Conservation (phyloP, 2,329 filamentous ascomycete species). For the Xylariales sp. region DNA sequence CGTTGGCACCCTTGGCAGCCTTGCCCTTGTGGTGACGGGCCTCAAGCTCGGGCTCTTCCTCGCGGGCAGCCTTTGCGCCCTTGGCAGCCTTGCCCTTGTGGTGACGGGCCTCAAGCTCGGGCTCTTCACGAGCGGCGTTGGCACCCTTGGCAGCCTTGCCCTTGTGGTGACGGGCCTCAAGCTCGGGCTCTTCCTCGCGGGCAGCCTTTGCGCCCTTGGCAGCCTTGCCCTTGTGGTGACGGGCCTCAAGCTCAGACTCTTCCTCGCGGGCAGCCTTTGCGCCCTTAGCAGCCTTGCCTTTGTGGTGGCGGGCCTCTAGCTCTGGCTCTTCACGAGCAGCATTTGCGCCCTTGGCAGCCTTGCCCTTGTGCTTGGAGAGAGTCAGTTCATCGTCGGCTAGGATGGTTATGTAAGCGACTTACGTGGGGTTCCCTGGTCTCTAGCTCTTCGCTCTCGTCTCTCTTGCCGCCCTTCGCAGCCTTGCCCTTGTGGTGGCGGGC, state of each 20-base stretch:
- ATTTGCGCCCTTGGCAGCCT: constrained; percentile 7
- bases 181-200: constrained; percentile 5
- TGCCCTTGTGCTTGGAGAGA: constrained; percentile 7
- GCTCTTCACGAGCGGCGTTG: constrained; percentile 1
- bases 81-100: constrained; percentile 15
- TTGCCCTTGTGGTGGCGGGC: constrained; percentile 16
- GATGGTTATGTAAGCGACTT: no score
- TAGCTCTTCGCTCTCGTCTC: constrained; percentile 3
- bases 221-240: constrained; percentile 16
- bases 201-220: background rate
- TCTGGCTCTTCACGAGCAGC: background rate
- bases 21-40: constrained; percentile 9
- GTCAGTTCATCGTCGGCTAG: no score
- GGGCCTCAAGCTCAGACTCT: constrained; percentile 8
- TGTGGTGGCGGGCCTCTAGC: constrained; percentile 12
- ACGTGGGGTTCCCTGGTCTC: constrained; percentile 8
- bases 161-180: constrained; percentile 9
- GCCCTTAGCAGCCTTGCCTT: constrained; percentile 13
- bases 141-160: constrained; percentile 6
- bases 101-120: constrained; percentile 11
- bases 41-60: constrained; percentile 7
- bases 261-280: constrained; percentile 7
- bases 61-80: constrained; percentile 3
- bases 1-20: constrained; percentile 7
- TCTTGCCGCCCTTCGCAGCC: constrained; percentile 1